phyloP scores from a whole-genome alignment of 805 yeast species.

The Zygosaccharomyces rouxii region DNA sequence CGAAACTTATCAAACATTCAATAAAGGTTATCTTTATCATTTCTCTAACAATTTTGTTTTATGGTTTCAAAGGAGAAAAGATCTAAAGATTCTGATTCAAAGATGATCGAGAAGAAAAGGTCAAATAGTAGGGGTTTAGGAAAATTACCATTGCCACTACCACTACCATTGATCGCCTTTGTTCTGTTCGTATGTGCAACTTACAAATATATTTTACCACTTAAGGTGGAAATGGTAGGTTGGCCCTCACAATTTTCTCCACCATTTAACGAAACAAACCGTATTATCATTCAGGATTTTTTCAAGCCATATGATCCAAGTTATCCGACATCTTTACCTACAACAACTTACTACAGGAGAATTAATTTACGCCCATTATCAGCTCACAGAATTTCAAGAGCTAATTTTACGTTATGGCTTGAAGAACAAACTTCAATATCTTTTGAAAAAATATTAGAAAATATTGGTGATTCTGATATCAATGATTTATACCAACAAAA shows the following conservation, averaged over 20 bases:
- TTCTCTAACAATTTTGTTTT: too few relatives aligned
- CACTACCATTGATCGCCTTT: conserved; percentile 4
- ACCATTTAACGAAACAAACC: conserved; percentile 1
- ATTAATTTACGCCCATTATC: conserved; percentile 16
- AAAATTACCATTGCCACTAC: neutral
- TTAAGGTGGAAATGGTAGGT: conserved; percentile 5
- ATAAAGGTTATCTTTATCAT: too few relatives aligned
- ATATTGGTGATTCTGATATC: conserved; percentile 42
- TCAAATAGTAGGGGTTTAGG: neutral
- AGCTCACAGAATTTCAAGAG: conserved; percentile 17
- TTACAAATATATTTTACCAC: conserved; percentile 8
- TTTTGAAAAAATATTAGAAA: conserved; percentile 41
- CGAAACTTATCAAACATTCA: neutral
- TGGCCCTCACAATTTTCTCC: neutral
- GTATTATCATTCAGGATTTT: conserved; percentile 13
- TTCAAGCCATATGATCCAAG: conserved; percentile 14
- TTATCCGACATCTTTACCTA: conserved; percentile 11
- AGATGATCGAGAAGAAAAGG: neutral
- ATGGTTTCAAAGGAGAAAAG: neutral
- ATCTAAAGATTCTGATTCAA: neutral
- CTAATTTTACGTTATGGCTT: conserved; percentile 45
- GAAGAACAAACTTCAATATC: conserved; percentile 39
- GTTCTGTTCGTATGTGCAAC: conserved; percentile 8
- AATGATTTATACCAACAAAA: conserved; percentile 30
- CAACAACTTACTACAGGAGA: conserved; percentile 8